Evolutionary conservation across 1,284 basidiomycete genomes (phyloP).

Genomic region (Phellopilus nigrolimitatus): DNA sequence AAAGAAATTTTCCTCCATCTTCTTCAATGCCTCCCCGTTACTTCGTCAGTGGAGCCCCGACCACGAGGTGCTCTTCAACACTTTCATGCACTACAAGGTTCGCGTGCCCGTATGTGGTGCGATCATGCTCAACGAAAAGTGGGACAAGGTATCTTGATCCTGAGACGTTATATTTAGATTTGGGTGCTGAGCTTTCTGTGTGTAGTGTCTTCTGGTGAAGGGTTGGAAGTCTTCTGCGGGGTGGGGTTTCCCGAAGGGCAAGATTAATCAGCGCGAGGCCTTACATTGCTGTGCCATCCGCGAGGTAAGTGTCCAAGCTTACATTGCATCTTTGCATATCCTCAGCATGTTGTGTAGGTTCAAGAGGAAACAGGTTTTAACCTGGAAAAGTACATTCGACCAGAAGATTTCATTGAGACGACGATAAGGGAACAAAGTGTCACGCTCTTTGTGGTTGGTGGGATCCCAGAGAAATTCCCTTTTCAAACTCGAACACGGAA

Average conservation of each 20-base stretch:
- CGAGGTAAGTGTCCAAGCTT: conserved; percentile 55
- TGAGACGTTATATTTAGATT: conserved; percentile 10
- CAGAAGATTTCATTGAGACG: conserved; percentile 76
- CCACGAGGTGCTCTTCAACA: conserved; percentile 76
- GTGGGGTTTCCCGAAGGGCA: conserved; percentile 99
- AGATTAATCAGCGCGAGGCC: conserved; percentile 94
- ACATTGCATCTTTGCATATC: conserved; percentile 13
- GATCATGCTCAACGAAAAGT: conserved; percentile 87
- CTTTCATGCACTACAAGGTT: conserved; percentile 94
- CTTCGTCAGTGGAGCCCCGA: conserved; percentile 75
- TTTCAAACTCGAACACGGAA: conserved; percentile 96
- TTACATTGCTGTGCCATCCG: conserved; percentile 81
- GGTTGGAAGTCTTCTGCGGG: conserved; percentile 96
- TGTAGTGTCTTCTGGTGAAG: conserved; percentile 87
- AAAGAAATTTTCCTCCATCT: conserved; percentile 91
- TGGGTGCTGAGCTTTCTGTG: neutral
- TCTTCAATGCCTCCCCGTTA: conserved; percentile 82
- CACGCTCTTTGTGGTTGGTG: conserved; percentile 87
- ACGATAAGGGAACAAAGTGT: conserved; percentile 88
- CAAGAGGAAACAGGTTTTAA: conserved; percentile 94
- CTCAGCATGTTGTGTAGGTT: conserved; percentile 49
- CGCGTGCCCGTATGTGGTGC: conserved; percentile 98
- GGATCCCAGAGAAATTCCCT: conserved; percentile 83
- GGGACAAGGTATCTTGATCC: conserved; percentile 75
- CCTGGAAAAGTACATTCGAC: conserved; percentile 63